Evolutionary conservation across 805 yeast genomes (phyloP).

Genomic region (Kuraishia molischiana): DNA sequence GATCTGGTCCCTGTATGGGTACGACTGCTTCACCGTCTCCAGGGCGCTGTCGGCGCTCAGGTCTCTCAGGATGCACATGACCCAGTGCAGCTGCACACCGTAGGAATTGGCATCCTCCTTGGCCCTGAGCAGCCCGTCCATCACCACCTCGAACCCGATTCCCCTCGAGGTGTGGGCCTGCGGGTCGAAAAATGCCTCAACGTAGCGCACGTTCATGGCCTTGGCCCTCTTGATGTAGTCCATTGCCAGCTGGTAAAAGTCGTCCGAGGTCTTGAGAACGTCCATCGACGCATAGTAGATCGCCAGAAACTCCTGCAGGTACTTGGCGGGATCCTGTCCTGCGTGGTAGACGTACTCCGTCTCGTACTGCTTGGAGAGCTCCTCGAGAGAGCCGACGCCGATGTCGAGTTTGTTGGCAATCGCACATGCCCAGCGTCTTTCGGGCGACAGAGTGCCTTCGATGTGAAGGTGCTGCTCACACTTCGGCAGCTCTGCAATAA

Average conservation of each 20-base stretch:
- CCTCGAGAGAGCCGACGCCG: slow-evolving; percentile 23
- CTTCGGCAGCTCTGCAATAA: slow-evolving; percentile 30
- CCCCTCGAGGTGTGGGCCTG: slow-evolving; percentile 37
- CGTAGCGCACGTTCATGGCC: slow-evolving; percentile 30
- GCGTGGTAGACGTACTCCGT: slow-evolving; percentile 16
- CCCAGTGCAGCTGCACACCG: slow-evolving; percentile 29
- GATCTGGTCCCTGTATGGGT: slow-evolving; percentile 22
- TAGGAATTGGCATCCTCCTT: slow-evolving; percentile 25
- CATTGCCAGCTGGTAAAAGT: slow-evolving; percentile 35
- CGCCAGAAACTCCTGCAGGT: slow-evolving; percentile 34
- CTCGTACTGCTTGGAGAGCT: slow-evolving; percentile 23
- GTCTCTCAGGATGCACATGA: slow-evolving; percentile 36
- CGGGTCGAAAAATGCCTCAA: slow-evolving; percentile 38
- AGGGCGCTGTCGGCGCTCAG: slow-evolving; percentile 29
- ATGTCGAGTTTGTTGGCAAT: slow-evolving; percentile 5
- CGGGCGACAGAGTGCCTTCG: slow-evolving; percentile 32
- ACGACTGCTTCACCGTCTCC: slow-evolving; percentile 22
- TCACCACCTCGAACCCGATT: slow-evolving; percentile 24
- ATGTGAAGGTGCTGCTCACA: slow-evolving; percentile 38
- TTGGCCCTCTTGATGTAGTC: slow-evolving; percentile 29
- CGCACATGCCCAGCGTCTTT: slow-evolving; percentile 27
- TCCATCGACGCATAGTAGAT: slow-evolving; percentile 38
- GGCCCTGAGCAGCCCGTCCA: slow-evolving; percentile 29
- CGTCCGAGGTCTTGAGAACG: slow-evolving; percentile 28
- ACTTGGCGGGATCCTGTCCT: slow-evolving; percentile 27